Evolutionary conservation across 305 asterid species (phyloP), one percentile per base, ranked within the genome.

Genomic region (Coffea humblotiana): DNA sequence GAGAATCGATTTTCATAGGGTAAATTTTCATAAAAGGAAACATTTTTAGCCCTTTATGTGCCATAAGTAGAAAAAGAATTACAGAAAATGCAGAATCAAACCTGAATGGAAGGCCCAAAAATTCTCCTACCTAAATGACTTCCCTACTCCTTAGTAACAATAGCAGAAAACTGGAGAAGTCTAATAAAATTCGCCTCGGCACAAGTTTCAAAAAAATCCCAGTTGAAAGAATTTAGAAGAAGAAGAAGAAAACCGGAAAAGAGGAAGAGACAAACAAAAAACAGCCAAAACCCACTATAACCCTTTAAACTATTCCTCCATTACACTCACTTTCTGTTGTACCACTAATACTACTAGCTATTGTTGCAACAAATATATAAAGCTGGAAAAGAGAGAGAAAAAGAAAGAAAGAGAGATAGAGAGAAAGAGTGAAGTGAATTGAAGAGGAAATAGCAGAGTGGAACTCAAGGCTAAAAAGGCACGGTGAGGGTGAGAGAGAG

Each of bases 401-500:
- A 25, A 75, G 48, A 60, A 13, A 8, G 4, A 18, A 16, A 60
- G 72, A 77, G 79, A 77, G 35, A 75, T 47, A 40, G 64, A 73
- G 37, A 64, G 18, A 54, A 74, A 69, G 47, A 80, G 63, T 74
- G 75, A 64, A 52, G 47, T 52, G 82, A 81, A 79, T 12, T 37
- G 72, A 77, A 85, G n/a, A 14, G 61, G 45, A 14, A 40, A 56
- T 52, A 45, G 29, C 3, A 5, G 52, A 72, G n/a, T 25, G 12
- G 35, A 25, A 25, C 25, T 3, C 18, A 78, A 81, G 85, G 76
- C 83, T 80, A 82, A 88, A 90, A 85, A 81, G 90, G 77, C 81
- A 66, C 6, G 65, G 58, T 60, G 72, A 64, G 21, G 77, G 80
- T 74, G 43, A 69, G 87, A n/a, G 43, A 71, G 87, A n/a, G 80